Evolutionary conservation across 2,329 filamentous ascomycete genomes (phyloP), one percentile per base, ranked within the genome.

Genomic region (Fusarium nematophilum): DNA sequence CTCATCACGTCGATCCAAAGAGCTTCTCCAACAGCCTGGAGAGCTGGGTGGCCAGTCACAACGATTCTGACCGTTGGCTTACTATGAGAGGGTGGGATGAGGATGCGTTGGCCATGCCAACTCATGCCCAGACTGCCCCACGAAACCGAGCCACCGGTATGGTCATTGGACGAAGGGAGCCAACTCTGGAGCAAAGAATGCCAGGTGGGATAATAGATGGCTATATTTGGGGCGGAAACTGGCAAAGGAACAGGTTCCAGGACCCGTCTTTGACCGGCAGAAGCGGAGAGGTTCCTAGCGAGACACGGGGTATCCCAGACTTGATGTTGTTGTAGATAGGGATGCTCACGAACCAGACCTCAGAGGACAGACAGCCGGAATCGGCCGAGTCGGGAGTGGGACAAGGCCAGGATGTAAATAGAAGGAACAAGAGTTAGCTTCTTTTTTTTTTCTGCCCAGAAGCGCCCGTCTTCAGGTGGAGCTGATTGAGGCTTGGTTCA

Each of bases 91-190:
- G 62, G 53, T 65, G 58, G 66, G 56, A 64, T 59, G 59, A 48
- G 51, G 64, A 69, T 69, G 67, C 67, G 67, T 53, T 70, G 67
- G 64, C 67, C 55, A 62, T 70, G 65, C 67, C 67, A 69, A 62
- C 67, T 60, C 67, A 68, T 47, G 53, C 42, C 48, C 44, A 40
- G 26, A 26, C 56, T 33, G 47, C 60, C 60, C 34, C 50, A 43
- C 50, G 49, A 30, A 50, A 31, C 55, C 48, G 29, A 68, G 37
- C 54, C 51, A 54, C 27, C 31, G 52, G 56, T 48, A 51, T 15
- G 36, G 14, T 45, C 27, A 68, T 66, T 68, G 58, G 65, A 40
- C 25, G 39, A n/a, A 18, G 39, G 11, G 6, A 55, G 15, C 25
- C 36, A 45, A 27, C 14, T n/a, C 34, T 26, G 29, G 39, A 38